Conservation (phyloP, 2,329 filamentous ascomycete species). For the Colletotrichum melonis region DNA sequence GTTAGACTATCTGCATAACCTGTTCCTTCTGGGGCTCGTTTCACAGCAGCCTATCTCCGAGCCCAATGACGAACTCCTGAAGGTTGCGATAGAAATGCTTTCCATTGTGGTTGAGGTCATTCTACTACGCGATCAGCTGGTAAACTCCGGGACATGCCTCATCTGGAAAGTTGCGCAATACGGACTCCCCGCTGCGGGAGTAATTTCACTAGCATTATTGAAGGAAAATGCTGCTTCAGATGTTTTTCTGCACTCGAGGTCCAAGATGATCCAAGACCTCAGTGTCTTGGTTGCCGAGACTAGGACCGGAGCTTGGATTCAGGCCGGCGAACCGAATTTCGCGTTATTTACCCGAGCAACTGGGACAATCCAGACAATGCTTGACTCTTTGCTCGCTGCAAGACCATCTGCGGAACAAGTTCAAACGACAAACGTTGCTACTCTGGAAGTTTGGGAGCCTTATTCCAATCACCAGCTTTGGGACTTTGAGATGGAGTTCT, state of each 20-base stretch:
- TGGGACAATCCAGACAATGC: slow-evolving; percentile 35
- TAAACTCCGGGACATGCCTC: background rate
- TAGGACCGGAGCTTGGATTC: slow-evolving; percentile 27
- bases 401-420: background rate
- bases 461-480: slow-evolving; percentile 30
- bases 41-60: background rate
- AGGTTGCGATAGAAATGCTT: background rate
- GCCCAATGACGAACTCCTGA: background rate
- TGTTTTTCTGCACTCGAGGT: background rate
- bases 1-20: background rate
- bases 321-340: slow-evolving; percentile 36
- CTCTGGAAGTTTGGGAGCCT: slow-evolving; percentile 26
- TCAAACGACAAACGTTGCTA: background rate
- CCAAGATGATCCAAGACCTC: slow-evolving; percentile 29
- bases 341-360: slow-evolving; percentile 36
- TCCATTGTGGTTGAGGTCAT: background rate
- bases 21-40: background rate
- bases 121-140: background rate
- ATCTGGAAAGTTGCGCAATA: background rate
- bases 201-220: background rate
- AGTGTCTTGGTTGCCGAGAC: slow-evolving; percentile 35
- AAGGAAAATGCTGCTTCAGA: background rate
- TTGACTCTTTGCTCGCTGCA: slow-evolving; percentile 18
- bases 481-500: slow-evolving; percentile 39
- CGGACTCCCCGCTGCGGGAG: background rate